Evolutionary conservation across 352 stramenopile genomes (phyloP).

Genomic region (Phytopythium chamaehyphon): DNA sequence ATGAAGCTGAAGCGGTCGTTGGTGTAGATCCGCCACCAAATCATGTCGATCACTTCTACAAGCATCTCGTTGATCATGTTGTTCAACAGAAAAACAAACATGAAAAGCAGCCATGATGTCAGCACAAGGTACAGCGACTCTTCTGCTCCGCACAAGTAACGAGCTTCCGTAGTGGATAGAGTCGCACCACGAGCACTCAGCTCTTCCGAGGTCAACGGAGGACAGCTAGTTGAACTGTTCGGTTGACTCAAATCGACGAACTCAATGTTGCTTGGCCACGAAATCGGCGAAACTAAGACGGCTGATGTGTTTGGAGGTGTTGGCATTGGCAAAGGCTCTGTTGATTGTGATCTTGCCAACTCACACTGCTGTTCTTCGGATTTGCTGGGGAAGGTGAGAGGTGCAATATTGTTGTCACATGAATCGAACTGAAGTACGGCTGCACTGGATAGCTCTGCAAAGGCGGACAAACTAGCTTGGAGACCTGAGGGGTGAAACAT

Average conservation of each 20-base stretch:
- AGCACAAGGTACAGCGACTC: constrained; percentile 52
- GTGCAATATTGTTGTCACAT: background rate
- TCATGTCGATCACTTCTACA: constrained; percentile 31
- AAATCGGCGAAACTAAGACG: constrained; percentile 7
- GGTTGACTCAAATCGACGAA: background rate
- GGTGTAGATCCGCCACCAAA: constrained; percentile 62
- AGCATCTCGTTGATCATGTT: constrained; percentile 45
- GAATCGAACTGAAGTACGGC: background rate
- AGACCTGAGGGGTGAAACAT: background rate
- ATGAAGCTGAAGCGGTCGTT: constrained; percentile 45
- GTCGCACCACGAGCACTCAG: constrained; percentile 7
- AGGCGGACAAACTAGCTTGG: background rate
- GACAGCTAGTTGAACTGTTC: background rate
- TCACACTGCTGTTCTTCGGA: background rate
- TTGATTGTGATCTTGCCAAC: background rate
- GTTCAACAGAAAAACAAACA: constrained; percentile 38
- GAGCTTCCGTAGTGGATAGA: constrained; percentile 28
- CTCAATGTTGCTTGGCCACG: constrained; percentile 4
- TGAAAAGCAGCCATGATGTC: constrained; percentile 60
- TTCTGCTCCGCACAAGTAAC: constrained; percentile 46
- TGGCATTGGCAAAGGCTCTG: background rate
- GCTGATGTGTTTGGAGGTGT: background rate
- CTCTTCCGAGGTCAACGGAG: background rate
- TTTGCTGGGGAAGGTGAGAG: background rate
- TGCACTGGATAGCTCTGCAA: background rate